phyloP scores from a whole-genome alignment of 1,284 basidiomycete species.

The Sporisorium graminicola region DNA sequence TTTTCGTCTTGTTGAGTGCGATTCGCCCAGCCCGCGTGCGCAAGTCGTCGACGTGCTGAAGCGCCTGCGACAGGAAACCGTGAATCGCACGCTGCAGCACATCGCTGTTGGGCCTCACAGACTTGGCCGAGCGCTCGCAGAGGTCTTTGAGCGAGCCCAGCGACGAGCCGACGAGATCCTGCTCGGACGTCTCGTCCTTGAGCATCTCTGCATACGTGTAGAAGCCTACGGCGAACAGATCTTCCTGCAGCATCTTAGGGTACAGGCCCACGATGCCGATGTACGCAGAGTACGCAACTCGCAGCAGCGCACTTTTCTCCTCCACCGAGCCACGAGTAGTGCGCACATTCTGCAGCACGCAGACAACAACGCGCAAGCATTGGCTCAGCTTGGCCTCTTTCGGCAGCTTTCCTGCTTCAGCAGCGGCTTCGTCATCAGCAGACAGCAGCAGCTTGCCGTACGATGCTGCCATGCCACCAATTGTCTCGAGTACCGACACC shows the following conservation, averaged over 20 bases:
- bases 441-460: conserved; percentile 71
- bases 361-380: conserved; percentile 84
- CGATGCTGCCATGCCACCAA: conserved; percentile 77
- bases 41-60: conserved; percentile 90
- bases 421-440: conserved; percentile 38
- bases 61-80: conserved; percentile 84
- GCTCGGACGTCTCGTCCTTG: conserved; percentile 60
- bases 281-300: conserved; percentile 78
- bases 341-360: conserved; percentile 80
- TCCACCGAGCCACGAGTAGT: conserved; percentile 68
- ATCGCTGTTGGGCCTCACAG: conserved; percentile 56
- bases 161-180: conserved; percentile 54
- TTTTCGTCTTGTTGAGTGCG: conserved; percentile 86
- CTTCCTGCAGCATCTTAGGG: conserved; percentile 76
- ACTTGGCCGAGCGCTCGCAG: conserved; percentile 58
- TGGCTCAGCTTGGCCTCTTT: conserved; percentile 74
- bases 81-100: conserved; percentile 77
- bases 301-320: conserved; percentile 76
- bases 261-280: conserved; percentile 77
- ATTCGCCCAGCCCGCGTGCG: conserved; percentile 76
- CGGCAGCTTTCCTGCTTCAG: conserved; percentile 69
- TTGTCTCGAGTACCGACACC: conserved; percentile 80
- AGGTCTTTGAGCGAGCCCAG: conserved; percentile 61
- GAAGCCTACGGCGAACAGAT: conserved; percentile 83
- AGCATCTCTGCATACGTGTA: conserved; percentile 81